A percentile compares a stretch with the other conserved stretches of the same genome.
Conservation (phyloP, 805 yeast genomes). For the Saturnispora zaruensis region DNA sequence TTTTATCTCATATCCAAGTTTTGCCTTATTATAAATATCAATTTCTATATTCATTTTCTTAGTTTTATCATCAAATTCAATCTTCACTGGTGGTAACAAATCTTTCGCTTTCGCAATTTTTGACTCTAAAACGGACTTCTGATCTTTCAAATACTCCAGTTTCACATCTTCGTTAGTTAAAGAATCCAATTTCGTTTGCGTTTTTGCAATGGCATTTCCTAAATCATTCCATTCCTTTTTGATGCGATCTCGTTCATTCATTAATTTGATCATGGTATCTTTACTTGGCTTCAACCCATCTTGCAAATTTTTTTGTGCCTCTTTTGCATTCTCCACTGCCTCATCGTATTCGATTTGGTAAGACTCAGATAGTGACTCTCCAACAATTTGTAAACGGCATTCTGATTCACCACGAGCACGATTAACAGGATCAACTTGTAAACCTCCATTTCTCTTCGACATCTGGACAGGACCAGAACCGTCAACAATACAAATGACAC, state of each 20-base stretch:
- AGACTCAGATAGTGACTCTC: slow-evolving; percentile 16
- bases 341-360: slow-evolving; percentile 5
- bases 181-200: slow-evolving; percentile 2
- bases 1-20: background rate
- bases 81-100: background rate
- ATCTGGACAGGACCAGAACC: slow-evolving; percentile 20
- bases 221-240: slow-evolving; percentile 4
- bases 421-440: slow-evolving; percentile 27
- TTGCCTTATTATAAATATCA: background rate
- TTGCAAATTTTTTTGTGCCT: slow-evolving; percentile 13
- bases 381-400: slow-evolving; percentile 17
- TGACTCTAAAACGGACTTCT: background rate
- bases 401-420: slow-evolving; percentile 14
- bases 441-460: slow-evolving; percentile 20
- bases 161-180: slow-evolving; percentile 4
- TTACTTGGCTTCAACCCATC: background rate
- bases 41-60: slow-evolving; percentile 1
- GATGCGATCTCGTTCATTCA: background rate
- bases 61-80: slow-evolving; percentile 1
- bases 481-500: slow-evolving; percentile 22
- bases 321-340: slow-evolving; percentile 12
- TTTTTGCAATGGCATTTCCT: background rate
- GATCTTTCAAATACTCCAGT: slow-evolving; percentile 5
- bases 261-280: slow-evolving; percentile 1
- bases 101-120: slow-evolving; percentile 6